Evolutionary conservation across 23 red algal genomes (phyloP).

Genomic region (Gracilaria caudata): DNA sequence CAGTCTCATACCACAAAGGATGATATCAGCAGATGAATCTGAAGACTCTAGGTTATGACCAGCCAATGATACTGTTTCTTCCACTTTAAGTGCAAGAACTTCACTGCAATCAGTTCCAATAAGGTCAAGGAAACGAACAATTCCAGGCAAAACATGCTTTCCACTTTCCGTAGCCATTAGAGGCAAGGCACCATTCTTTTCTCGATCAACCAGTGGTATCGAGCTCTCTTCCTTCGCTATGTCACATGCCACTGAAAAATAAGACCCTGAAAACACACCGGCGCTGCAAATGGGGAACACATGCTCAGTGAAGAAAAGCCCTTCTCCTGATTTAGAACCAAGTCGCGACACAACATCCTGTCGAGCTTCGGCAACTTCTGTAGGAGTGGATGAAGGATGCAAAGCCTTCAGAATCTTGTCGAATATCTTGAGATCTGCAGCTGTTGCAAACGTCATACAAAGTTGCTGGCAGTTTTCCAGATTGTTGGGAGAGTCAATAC

Average conservation of each 20-base stretch:
- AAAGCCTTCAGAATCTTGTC: slow-evolving; percentile 41
- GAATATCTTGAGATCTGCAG: slow-evolving; percentile 58
- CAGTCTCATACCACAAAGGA: slow-evolving; percentile 51
- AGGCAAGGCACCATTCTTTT: not conserved
- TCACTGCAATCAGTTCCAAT: slow-evolving; percentile 17
- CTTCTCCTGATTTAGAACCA: slow-evolving; percentile 50
- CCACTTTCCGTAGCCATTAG: slow-evolving; percentile 29
- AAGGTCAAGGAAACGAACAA: slow-evolving; percentile 40
- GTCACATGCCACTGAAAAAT: slow-evolving; percentile 34
- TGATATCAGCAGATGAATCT: slow-evolving; percentile 51
- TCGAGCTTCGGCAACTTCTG: slow-evolving; percentile 7
- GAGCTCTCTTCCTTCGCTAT: slow-evolving; percentile 42
- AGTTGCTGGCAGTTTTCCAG: slow-evolving; percentile 28
- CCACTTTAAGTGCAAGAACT: not conserved
- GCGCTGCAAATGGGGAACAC: slow-evolving; percentile 49
- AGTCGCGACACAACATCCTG: slow-evolving; percentile 59
- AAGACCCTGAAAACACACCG: slow-evolving; percentile 47
- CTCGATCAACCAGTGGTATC: not conserved
- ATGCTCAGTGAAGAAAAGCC: slow-evolving; percentile 25
- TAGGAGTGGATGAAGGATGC: slow-evolving; percentile 11
- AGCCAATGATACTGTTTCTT: slow-evolving; percentile 7
- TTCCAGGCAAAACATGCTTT: slow-evolving; percentile 46
- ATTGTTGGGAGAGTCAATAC: not conserved
- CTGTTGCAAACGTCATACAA: slow-evolving; percentile 40
- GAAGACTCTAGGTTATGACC: not conserved